phyloP scores from a whole-genome alignment of 2,329 filamentous ascomycete genomes.

The Fusarium pininemorale region DNA sequence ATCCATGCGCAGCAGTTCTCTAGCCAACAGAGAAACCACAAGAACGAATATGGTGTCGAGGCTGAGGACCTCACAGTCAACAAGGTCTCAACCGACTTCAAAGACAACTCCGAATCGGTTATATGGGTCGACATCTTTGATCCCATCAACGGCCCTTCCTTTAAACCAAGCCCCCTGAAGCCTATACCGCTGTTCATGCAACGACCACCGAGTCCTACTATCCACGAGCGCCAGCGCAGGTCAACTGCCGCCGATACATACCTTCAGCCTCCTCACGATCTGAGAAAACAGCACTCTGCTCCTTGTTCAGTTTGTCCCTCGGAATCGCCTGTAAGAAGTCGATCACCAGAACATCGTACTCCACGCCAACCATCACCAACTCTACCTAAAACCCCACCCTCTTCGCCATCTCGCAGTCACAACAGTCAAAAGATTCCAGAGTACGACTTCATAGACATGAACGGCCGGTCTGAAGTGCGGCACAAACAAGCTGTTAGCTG shows the following conservation, averaged over 20 bases:
- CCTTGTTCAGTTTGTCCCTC: slow-evolving; percentile 4
- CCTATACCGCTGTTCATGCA: slow-evolving; percentile 61
- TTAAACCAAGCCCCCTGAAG: slow-evolving; percentile 60
- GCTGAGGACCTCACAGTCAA: slow-evolving; percentile 1
- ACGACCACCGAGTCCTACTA: slow-evolving; percentile 34
- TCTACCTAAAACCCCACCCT: not conserved
- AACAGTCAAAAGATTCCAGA: not conserved
- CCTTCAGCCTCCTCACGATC: slow-evolving; percentile 9
- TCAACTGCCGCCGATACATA: slow-evolving; percentile 17
- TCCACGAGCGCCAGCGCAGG: slow-evolving; percentile 3
- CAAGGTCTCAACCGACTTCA: slow-evolving; percentile 21
- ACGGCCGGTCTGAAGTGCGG: slow-evolving; percentile 7
- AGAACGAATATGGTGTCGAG: slow-evolving; percentile 2
- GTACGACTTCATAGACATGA: not conserved
- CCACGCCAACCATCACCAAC: not conserved
- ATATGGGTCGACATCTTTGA: slow-evolving; percentile 63
- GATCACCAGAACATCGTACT: not conserved
- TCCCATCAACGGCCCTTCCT: slow-evolving; percentile 57
- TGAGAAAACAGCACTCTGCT: slow-evolving; percentile 11
- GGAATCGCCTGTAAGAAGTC: not conserved
- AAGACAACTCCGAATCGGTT: slow-evolving; percentile 43
- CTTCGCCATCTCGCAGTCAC: not conserved
- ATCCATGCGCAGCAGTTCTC: not conserved
- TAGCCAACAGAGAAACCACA: not conserved
- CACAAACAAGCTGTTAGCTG: slow-evolving; percentile 30